Percentiles rank a stretch among this genome's conserved stretches.
Evolutionary conservation across 371 early-diverging fungal species (phyloP).

Genomic region (Catenaria anguillulae): DNA sequence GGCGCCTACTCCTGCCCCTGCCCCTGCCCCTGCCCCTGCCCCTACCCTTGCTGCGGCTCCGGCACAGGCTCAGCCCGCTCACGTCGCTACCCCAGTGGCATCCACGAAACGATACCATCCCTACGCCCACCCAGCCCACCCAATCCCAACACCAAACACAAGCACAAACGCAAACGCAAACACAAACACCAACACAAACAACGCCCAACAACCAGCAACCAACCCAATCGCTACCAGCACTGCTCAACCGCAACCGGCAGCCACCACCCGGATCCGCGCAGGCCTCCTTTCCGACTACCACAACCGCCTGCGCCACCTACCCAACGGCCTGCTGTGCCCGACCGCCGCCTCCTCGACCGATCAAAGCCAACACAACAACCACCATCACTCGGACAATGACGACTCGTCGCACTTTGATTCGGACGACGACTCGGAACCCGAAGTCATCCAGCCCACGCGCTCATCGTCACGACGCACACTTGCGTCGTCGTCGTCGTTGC

Average conservation of each 20-base stretch:
- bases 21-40: no score
- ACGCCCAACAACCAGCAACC: not conserved
- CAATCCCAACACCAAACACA: not conserved
- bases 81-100: not conserved
- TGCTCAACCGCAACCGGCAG: not conserved
- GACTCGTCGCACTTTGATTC: no score
- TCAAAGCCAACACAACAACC: not conserved
- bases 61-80: no score
- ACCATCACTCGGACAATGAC: not conserved
- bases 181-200: not conserved
- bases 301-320: not conserved
- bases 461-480: no score
- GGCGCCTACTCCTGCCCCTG: no score
- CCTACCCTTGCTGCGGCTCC: no score
- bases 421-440: no score
- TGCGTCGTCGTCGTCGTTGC: no score
- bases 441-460: no score
- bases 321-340: not conserved
- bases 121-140: not conserved
- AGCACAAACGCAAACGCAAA: not conserved
- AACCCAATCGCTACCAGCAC: not conserved
- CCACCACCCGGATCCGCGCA: not conserved
- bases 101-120: not conserved
- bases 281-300: not conserved
- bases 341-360: not conserved